Evolutionary conservation across 1,284 basidiomycete species (phyloP), one percentile per base, ranked within the genome.

Genomic region (Anthracocystis walkeri): DNA sequence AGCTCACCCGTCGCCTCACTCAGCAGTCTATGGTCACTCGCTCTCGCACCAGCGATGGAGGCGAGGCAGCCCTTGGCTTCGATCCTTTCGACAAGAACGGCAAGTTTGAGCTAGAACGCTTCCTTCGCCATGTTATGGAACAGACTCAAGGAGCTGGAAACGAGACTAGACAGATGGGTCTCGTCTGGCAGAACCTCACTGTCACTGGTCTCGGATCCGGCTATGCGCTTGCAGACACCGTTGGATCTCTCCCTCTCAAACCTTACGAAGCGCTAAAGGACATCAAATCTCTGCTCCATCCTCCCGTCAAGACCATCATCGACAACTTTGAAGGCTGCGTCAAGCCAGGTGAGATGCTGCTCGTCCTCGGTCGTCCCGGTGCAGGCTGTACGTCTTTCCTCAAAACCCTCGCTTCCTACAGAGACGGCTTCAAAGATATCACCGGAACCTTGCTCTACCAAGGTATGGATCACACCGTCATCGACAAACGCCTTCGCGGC

Each of bases 21-120:
- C 50, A 75, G 40, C 62, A 70, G 27, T 78, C 76, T 2, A 38
- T 62, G 14, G 42, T 52, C 31, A 52, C 63, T 0, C 51, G 59
- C 3, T 56, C 64, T 16, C 59, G 61, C 23, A 52, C 49, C 42
- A 64, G 38, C n/a, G 58, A 65, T 25, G 51, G 54, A 11, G 73
- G 70, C 29, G 58, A 66, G 44, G 57, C 48, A 7, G 46, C 44
- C 1, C 8, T 46, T 10, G 57, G 61, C 41, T 58, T 67, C 25
- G 77, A 82, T 54, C 79, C 81, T 7, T 80, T 82, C 29, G 79
- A 83, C 62, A 74, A 78, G 54, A 56, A 75, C 11, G 85, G 81
- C 48, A 78, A 81, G 20, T 86, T 86, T 40, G 85, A 86, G 55
- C 81, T 86, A 29, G 81, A 83, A 48, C 56, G 59, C n/a, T 83